These are phyloP conservation scores for Magnolia kwangsiensis DNA, from an alignment of 164 flowering plant genomes.

Conservation along the genomic window DNA sequence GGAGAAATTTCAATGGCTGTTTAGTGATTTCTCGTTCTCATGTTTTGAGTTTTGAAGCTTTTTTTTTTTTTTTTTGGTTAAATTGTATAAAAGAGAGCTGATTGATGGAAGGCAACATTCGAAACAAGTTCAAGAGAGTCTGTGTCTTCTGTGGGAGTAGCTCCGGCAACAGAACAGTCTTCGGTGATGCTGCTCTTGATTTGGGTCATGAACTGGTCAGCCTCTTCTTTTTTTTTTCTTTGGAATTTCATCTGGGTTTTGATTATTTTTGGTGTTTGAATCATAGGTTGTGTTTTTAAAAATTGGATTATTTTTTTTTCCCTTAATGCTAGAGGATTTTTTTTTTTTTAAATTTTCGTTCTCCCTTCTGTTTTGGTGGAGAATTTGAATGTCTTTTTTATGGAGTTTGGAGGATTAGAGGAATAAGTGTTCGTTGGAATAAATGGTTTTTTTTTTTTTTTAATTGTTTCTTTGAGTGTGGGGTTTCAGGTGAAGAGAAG, in stretches of 20 bases:
- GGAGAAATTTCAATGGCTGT: no score
- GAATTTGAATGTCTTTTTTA: no score
- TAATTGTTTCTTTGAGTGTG: not conserved
- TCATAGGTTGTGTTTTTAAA: not conserved
- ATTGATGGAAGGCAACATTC: conserved; percentile 1
- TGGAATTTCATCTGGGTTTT: not conserved
- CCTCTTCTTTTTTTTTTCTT: not conserved
- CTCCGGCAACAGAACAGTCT: conserved; percentile 54
- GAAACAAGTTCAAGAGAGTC: conserved; percentile 40
- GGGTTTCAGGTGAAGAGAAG: conserved; percentile 63
- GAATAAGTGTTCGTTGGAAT: not conserved
- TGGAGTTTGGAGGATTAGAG: not conserved
- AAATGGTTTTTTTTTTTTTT: not conserved
- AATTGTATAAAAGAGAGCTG: not conserved
- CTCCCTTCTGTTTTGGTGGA: not conserved
- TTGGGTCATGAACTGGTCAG: conserved; percentile 70
- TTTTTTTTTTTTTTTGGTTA: no score
- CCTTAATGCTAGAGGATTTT: not conserved
- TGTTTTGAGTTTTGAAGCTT: no score
- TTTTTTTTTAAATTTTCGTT: not conserved
- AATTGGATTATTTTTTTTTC: no score
- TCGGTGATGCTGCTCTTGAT: conserved; percentile 70
- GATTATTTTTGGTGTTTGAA: not conserved
- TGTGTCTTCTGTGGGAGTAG: conserved; percentile 81
- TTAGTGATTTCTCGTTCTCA: no score